Conservation (phyloP, 441 rosid genomes). For the Erodium texanum region DNA sequence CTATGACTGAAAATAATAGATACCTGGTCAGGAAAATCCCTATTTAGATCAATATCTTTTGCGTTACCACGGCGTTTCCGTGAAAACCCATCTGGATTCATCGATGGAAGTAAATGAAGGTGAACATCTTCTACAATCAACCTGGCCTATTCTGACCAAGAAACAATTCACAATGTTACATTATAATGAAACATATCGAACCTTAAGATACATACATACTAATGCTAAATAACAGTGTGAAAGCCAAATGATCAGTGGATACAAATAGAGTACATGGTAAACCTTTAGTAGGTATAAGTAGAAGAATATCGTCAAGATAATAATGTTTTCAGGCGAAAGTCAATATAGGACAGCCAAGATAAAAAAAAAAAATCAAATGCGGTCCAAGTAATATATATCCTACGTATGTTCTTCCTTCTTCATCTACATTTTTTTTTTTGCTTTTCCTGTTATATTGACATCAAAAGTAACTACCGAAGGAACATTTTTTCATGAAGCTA, state of each 20-base stretch:
- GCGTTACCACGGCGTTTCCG: slow-evolving; percentile 74
- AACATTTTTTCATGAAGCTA: neutral
- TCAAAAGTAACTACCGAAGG: neutral
- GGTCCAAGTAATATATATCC: neutral
- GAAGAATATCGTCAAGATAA: neutral
- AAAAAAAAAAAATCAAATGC: neutral
- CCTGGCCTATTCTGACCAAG: slow-evolving; percentile 42
- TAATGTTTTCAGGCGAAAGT: neutral
- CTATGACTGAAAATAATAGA: slow-evolving; percentile 6
- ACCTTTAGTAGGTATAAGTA: neutral
- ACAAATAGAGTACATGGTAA: neutral
- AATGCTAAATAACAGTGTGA: neutral
- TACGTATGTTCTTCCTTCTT: neutral
- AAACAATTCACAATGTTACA: slow-evolving; percentile 13
- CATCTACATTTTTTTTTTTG: neutral
- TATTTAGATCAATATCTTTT: slow-evolving; percentile 77
- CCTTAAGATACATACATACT: neutral
- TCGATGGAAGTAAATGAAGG: slow-evolving; percentile 86
- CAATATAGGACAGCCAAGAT: neutral
- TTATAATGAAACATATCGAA: neutral
- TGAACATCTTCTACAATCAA: slow-evolving; percentile 73
- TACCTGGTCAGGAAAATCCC: slow-evolving; percentile 99
- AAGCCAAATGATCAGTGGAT: neutral
- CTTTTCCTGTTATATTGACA: neutral
- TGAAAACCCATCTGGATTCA: slow-evolving; percentile 94